Evolutionary conservation across 2,329 filamentous ascomycete species (phyloP).

Genomic region (Apiospora marii): DNA sequence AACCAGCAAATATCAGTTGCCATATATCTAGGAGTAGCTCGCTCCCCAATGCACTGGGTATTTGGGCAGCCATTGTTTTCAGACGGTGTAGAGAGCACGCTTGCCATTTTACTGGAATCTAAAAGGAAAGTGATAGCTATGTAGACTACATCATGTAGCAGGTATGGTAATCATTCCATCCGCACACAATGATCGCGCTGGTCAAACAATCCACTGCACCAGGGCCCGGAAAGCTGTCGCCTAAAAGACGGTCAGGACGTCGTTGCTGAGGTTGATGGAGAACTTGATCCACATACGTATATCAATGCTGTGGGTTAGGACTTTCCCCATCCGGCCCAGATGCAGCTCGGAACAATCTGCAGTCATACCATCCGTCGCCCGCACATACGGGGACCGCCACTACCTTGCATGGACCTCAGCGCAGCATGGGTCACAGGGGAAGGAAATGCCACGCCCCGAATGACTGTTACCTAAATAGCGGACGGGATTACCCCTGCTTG

Average conservation of each 20-base stretch:
- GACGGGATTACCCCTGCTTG: background rate
- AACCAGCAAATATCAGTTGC: too few relatives aligned
- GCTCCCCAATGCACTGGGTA: too few relatives aligned
- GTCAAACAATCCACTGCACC: too few relatives aligned
- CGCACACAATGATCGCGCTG: too few relatives aligned
- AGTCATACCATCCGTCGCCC: slow-evolving; percentile 16
- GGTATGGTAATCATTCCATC: too few relatives aligned
- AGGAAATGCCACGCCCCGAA: background rate
- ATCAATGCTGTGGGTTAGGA: background rate
- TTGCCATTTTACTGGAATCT: too few relatives aligned
- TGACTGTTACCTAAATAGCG: slow-evolving; percentile 2
- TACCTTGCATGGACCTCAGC: background rate
- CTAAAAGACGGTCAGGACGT: background rate
- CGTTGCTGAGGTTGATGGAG: background rate
- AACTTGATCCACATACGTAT: background rate
- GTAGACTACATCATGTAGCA: too few relatives aligned
- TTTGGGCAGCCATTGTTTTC: too few relatives aligned
- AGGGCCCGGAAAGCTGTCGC: background rate
- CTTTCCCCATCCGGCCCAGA: background rate
- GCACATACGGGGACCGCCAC: background rate
- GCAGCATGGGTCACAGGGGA: background rate
- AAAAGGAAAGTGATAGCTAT: too few relatives aligned
- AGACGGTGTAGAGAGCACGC: too few relatives aligned
- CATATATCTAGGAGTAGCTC: too few relatives aligned
- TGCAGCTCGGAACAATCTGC: slow-evolving; percentile 1